Percentiles rank a stretch among this genome's conserved stretches.
Evolutionary conservation across 805 yeast genomes (phyloP).

Genomic region (Tetrapisispora namnaoensis): DNA sequence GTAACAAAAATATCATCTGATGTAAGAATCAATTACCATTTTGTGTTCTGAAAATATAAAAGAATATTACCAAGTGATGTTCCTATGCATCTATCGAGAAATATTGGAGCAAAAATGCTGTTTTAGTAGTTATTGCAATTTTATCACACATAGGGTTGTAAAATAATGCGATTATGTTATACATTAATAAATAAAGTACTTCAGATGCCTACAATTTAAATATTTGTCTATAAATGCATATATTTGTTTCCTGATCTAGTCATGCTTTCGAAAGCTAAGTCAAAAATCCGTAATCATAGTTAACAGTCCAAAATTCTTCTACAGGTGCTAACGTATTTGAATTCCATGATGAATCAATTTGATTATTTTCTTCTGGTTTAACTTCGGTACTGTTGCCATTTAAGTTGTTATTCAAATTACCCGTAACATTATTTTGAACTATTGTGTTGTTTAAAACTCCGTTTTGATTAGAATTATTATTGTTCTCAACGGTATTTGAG

Average conservation of each 20-base stretch:
- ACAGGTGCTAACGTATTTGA: conserved; percentile 18
- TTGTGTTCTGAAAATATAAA: too few relatives aligned
- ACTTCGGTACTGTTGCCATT: neutral
- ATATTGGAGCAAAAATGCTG: too few relatives aligned
- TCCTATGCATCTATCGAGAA: too few relatives aligned
- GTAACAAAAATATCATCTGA: too few relatives aligned
- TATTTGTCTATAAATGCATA: neutral
- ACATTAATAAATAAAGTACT: too few relatives aligned
- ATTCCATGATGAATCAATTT: conserved; percentile 3
- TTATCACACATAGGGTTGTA: too few relatives aligned
- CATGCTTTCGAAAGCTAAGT: conserved; percentile 18
- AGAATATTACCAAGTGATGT: too few relatives aligned
- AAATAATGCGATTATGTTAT: too few relatives aligned
- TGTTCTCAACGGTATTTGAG: neutral
- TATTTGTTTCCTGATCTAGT: neutral
- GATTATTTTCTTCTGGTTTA: neutral
- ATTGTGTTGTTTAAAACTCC: neutral
- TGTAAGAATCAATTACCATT: too few relatives aligned
- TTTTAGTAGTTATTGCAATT: too few relatives aligned
- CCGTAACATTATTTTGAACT: neutral
- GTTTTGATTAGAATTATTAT: neutral
- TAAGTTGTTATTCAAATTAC: neutral
- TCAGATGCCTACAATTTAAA: neutral
- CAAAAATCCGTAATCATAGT: conserved; percentile 40
- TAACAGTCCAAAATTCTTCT: conserved; percentile 41